Percentiles rank a stretch among this genome's conserved stretches.
Evolutionary conservation across 176 grass and related monocot genomes (phyloP).

Genomic region (Paspalum notatum): DNA sequence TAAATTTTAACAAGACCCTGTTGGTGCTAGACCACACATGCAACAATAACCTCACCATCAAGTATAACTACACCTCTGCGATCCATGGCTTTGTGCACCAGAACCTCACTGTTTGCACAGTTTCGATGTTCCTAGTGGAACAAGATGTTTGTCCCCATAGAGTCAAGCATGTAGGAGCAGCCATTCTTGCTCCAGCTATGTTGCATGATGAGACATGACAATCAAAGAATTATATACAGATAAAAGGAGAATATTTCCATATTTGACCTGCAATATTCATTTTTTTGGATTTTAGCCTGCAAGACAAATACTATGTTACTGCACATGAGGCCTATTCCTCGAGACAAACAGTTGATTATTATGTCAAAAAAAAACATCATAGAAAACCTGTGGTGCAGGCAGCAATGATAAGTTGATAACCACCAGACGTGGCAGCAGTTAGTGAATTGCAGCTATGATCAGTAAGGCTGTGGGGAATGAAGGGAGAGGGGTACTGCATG

Average conservation of each 20-base stretch:
- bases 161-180: conserved; percentile 24
- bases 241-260: conserved; percentile 4
- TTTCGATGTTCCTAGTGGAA: conserved; percentile 26
- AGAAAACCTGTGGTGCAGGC: background rate
- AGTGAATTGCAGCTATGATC: conserved; percentile 12
- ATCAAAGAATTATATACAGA: background rate
- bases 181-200: conserved; percentile 24
- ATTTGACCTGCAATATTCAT: conserved; percentile 28
- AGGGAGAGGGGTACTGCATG: background rate
- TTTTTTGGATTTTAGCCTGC: conserved; percentile 23
- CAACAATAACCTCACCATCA: conserved; percentile 6
- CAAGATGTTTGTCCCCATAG: conserved; percentile 17
- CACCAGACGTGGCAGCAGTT: background rate
- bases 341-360: background rate
- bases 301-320: conserved; percentile 39
- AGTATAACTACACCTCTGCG: conserved; percentile 22
- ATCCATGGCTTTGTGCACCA: background rate
- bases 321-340: conserved; percentile 11
- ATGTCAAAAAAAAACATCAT: background rate
- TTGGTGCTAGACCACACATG: conserved; percentile 8
- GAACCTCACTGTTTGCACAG: conserved; percentile 23
- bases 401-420: conserved; percentile 23
- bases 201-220: conserved; percentile 3
- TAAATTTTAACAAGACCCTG: conserved; percentile 4
- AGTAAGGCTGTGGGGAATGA: background rate